These are phyloP conservation scores for Firmiana major DNA, from an alignment of 345 rosid genomes.

Conservation along the genomic window DNA sequence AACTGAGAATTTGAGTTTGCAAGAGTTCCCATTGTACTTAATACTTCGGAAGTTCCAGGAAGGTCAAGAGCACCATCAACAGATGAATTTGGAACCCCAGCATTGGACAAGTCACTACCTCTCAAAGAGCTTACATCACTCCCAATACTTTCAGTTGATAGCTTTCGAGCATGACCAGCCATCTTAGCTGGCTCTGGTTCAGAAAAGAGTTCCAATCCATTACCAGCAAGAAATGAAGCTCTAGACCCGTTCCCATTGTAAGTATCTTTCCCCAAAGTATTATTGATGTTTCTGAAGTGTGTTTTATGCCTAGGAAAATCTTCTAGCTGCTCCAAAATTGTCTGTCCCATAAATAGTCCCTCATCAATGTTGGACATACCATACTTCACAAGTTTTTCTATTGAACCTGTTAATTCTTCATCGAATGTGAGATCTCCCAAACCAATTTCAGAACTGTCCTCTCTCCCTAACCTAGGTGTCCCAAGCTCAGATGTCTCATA, in stretches of 20 bases:
- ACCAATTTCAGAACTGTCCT: conserved; percentile 67
- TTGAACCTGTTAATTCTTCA: conserved; percentile 76
- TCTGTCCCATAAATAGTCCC: conserved; percentile 91
- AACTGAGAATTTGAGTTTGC: conserved; percentile 37
- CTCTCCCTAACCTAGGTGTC: conserved; percentile 66
- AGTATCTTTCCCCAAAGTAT: conserved; percentile 36
- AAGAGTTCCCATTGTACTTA: conserved; percentile 35
- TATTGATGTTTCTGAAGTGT: conserved; percentile 46
- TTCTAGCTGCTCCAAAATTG: conserved; percentile 89
- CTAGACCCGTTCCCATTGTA: conserved; percentile 59
- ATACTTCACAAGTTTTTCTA: conserved; percentile 77
- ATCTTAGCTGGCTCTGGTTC: conserved; percentile 53
- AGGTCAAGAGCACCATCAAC: conserved; percentile 57
- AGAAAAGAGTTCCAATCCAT: conserved; percentile 58
- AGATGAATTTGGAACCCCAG: conserved; percentile 56
- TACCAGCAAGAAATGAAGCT: conserved; percentile 38
- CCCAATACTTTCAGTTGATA: conserved; percentile 68
- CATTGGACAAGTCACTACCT: conserved; percentile 63
- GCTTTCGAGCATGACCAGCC: conserved; percentile 54
- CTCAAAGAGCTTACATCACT: conserved; percentile 64
- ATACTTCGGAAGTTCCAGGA: conserved; percentile 46
- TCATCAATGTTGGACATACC: conserved; percentile 94
- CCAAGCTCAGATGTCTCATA: conserved; percentile 91
- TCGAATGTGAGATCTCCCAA: conserved; percentile 66
- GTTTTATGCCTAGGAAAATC: conserved; percentile 70